Evolutionary conservation across 345 rosid genomes (phyloP).

Genomic region (Laguncularia racemosa): DNA sequence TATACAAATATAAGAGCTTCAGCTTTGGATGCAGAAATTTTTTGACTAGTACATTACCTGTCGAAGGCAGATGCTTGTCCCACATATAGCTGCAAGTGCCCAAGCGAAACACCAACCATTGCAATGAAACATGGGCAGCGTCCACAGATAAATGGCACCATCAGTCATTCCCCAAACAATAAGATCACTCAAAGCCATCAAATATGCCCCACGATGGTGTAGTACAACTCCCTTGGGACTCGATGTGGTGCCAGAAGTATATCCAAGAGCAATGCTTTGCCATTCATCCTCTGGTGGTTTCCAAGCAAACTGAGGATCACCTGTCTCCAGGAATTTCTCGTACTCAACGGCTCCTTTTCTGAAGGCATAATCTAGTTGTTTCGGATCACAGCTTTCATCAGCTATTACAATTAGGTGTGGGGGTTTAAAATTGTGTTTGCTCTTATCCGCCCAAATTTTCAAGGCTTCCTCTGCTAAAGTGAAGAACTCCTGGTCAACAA

Average conservation of each 20-base stretch:
- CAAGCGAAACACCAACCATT: constrained; percentile 91
- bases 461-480: constrained; percentile 67
- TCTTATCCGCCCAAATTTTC: constrained; percentile 44
- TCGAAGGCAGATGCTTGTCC: constrained; percentile 82
- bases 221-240: constrained; percentile 89
- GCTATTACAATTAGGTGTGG: constrained; percentile 69
- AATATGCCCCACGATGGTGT: constrained; percentile 83
- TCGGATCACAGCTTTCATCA: constrained; percentile 63
- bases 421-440: constrained; percentile 35
- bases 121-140: constrained; percentile 92
- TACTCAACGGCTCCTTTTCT: constrained; percentile 80
- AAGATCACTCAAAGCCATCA: constrained; percentile 60
- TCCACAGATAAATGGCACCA: constrained; percentile 85
- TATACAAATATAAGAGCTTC: no score
- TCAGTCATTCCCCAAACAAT: constrained; percentile 87
- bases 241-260: constrained; percentile 95
- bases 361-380: constrained; percentile 38
- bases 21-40: no score
- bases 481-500: constrained; percentile 88
- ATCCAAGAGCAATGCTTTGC: constrained; percentile 91
- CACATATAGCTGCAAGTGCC: constrained; percentile 77
- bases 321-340: constrained; percentile 61
- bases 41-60: constrained; percentile 45
- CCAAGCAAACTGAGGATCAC: constrained; percentile 76
- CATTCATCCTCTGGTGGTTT: constrained; percentile 86